Evolutionary conservation across 768 basidiomycete genomes (phyloP), one percentile per base, ranked within the genome.

Genomic region (Sutorius australiensis): DNA sequence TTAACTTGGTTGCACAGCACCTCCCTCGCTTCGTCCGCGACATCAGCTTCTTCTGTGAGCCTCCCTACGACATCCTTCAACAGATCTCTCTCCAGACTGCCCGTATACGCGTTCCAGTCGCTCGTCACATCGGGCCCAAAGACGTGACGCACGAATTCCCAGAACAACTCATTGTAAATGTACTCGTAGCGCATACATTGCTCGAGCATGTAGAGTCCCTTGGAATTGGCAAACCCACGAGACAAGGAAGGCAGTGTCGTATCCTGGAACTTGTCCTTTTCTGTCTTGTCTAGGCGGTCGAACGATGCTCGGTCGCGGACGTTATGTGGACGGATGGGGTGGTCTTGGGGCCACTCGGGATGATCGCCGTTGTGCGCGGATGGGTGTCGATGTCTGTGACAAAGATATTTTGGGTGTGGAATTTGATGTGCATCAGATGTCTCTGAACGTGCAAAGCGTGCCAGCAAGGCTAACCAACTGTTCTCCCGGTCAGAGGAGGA

Each of bases 401-500:
- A 2, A 41, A 7, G 14, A 41, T 41, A 27, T 41, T 41, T 24
- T 41, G 40, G 40, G 21, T 14, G 24, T 41, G 21, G 21, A 41
- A 27, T 11, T 41, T 14, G 19, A 19, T 24, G 16, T 41, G 40
- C 40, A 24, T 24, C 46, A 9, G 50, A 16, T 21, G 12, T 50
- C 0, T 48, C 54, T n/a, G 50, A 49, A 8, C 52, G 63, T 24
- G 12, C 32, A 5, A 44, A 19, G 24, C 60, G 47, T 5, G 24
- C 37, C 0, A 53, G n/a, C n/a, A n/a, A n/a, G n/a, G n/a, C 24
- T 1, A 12, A 48, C 14, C 51, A 53, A 33, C 36, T n/a, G 6
- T 12, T 11, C 11, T 37, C 58, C 28, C 47, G 42, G 31, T 55
- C 63, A 5, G 57, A 56, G 19, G 57, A 46, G 44, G 57, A 51